These are phyloP conservation scores for Paxillus involutus DNA, from an alignment of 768 basidiomycete species.

Conservation along the genomic window DNA sequence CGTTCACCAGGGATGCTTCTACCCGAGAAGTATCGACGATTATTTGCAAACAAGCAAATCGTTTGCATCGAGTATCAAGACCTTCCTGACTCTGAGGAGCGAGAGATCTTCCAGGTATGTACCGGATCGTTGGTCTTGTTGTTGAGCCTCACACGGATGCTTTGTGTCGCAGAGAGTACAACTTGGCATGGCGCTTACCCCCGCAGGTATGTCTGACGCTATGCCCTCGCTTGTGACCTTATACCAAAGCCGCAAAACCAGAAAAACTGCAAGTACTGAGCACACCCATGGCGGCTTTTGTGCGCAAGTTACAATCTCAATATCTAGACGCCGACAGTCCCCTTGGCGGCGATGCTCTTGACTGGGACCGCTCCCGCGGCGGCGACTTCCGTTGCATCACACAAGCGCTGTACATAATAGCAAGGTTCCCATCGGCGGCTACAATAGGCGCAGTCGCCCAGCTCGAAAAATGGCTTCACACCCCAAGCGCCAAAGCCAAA, in stretches of 20 bases:
- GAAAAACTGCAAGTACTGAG: constrained; percentile 71
- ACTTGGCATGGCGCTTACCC: constrained; percentile 74
- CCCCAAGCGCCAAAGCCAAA: constrained; percentile 11
- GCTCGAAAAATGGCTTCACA: constrained; percentile 53
- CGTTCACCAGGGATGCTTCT: constrained; percentile 36
- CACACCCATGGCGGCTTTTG: constrained; percentile 55
- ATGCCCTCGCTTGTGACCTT: not conserved
- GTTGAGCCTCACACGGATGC: not conserved
- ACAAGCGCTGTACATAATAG: constrained; percentile 51
- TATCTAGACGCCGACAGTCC: constrained; percentile 42
- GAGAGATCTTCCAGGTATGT: constrained; percentile 72
- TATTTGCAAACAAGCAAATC: constrained; percentile 74
- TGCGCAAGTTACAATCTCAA: constrained; percentile 52
- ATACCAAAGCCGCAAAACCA: constrained; percentile 15
- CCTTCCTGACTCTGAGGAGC: constrained; percentile 53
- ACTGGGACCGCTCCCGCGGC: constrained; percentile 53
- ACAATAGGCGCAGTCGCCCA: constrained; percentile 33
- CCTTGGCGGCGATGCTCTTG: constrained; percentile 37
- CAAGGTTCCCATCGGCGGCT: constrained; percentile 37
- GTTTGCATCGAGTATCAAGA: constrained; percentile 79
- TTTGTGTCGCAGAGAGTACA: constrained; percentile 58
- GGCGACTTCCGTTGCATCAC: constrained; percentile 60
- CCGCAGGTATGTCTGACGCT: constrained; percentile 46
- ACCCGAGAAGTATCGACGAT: constrained; percentile 52
- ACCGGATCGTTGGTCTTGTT: not conserved